Base-by-base conservation (phyloP, 495 filamentous ascomycete species). In the Aspergillus affinis region DNA sequence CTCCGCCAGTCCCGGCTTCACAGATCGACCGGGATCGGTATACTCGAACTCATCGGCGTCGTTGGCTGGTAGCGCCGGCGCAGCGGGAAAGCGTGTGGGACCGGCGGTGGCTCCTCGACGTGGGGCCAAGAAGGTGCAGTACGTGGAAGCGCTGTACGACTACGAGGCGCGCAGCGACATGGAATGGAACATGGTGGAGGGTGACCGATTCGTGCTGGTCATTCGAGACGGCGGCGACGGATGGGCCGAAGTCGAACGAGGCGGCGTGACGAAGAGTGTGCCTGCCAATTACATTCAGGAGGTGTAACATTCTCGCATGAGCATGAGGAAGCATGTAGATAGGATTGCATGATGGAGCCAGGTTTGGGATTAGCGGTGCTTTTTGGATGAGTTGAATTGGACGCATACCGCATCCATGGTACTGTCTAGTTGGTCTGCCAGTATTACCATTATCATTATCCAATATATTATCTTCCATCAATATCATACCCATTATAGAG, bases 171-270 rank as follows among this genome's bases (percentile, higher is more conserved):
- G 89, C 61, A 92, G 87, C 66, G 91, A 94, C 41, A 84, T 84
- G 30, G 94, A 98, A 72, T 91, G 90, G 76, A 90, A 79, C 68
- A 98, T 98, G 90, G 61, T 68, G 3, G 94, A 94, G 75, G 94
- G 94, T 0, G 94, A 98, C 71, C 78, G 87, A 55, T 97, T 98
- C 67, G 94, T 97, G 20, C 72, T 97, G 45, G 84, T 96, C 48
- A 91, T 82, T 62, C 84, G 86, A 47, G 91, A 98, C 70, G 80
- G 84, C 12, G 94, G 94, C 1, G 94, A 97, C 76, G 94, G 94
- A 15, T 98, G 94, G 94, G 91, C 88, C 10, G 93, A 97, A 75
- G 94, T 98, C 15, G 94, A 97, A 78, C 88, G 88, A 61, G 90
- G 88, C 23, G 94, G 94, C n/a, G 75, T 83, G 48, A 90, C 88